Base-by-base conservation (phyloP, 345 rosid species). In the Garcia nutans region DNA sequence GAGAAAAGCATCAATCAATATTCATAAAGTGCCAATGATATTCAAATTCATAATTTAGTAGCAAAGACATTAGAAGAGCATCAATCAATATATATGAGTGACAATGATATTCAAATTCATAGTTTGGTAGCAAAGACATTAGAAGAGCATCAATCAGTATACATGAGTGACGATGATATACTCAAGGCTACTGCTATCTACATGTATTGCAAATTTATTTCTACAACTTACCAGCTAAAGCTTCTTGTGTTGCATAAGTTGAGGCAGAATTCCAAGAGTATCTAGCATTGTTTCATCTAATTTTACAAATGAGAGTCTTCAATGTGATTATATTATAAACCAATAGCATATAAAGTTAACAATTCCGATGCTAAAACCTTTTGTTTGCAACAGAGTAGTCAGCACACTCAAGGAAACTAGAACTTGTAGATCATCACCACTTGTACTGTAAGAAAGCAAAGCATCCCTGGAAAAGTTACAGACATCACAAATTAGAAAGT, bases 211-310 rank as follows among this genome's bases (percentile, higher is more conserved):
- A 24, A 13, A 52, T 45, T 20, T 68, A 71, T 50, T 77, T 75
- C 72, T 52, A 74, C 57, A 63, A 83, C 92, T 83, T 82, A 93
- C 99, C 88, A 93, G 85, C 85, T 93, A 82, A 78, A 89, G 93
- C 72, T 96, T 93, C 86, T 93, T 96, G 75, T 96, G 97, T 71
- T 93, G 94, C 85, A 93, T 89, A 74, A 96, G 93, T 73, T 91
- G 98, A 58, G 99, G 99, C 77, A 96, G 97, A 86, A 96, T 92
- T 75, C 99, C 99, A 82, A 93, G 93, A 70, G 92, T 90, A 89
- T 96, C 98, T 61, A 96, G 84, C 99, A 96, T 89, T 72, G 93
- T 84, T 81, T 93, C 99, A 74, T 96, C 98, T 83, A 93, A 86
- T 81, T 96, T 98, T 96, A 81, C 70, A 85, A 52, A 75, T 28